phyloP scores from a whole-genome alignment of 225 moss, liverwort and hornwort genomes.

The Thuidium tamariscinum region DNA sequence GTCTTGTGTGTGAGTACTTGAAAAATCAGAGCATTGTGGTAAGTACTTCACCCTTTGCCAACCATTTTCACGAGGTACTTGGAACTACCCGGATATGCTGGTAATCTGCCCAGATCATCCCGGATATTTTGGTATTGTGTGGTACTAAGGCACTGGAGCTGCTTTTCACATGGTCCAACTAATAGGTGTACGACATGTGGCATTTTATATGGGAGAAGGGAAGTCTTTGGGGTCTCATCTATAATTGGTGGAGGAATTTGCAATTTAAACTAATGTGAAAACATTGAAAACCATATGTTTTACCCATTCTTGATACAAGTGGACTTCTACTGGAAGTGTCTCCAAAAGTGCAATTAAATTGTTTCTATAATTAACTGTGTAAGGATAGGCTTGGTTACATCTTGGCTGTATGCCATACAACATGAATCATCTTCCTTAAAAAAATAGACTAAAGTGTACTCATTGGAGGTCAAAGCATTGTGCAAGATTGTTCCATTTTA shows the following conservation, averaged over 20 bases:
- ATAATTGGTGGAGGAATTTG: not conserved
- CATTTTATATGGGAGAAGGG: not conserved
- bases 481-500: no score
- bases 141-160: not conserved
- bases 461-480: no score
- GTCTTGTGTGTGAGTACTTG: not conserved
- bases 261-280: not conserved
- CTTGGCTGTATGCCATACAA: no score
- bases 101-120: not conserved
- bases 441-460: no score
- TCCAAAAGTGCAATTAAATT: fast-evolving
- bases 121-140: not conserved
- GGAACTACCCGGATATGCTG: not conserved
- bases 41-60: not conserved
- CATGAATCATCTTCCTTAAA: no score
- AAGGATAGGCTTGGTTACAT: no score
- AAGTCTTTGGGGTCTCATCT: no score
- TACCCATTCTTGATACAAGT: fast-evolving
- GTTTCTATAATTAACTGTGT: not conserved
- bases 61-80: not conserved
- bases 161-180: not conserved
- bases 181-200: not conserved
- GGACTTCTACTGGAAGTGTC: not conserved
- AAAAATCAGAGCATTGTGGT: not conserved
- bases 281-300: fast-evolving